A percentile compares a stretch with the other conserved stretches of the same genome.
phyloP scores from a whole-genome alignment of 1,284 basidiomycete genomes.

The Naganishia albida region DNA sequence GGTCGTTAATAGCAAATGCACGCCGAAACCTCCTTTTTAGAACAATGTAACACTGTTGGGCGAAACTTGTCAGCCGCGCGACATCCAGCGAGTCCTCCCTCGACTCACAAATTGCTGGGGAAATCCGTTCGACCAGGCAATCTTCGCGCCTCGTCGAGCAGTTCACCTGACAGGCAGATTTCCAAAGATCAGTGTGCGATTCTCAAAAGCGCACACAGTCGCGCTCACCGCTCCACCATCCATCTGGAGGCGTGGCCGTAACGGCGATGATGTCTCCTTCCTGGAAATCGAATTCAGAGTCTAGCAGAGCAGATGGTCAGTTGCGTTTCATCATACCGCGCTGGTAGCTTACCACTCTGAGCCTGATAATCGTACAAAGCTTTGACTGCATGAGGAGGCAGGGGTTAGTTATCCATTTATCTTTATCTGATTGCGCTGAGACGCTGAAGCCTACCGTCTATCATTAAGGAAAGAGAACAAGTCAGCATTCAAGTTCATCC shows the following conservation, averaged over 20 bases:
- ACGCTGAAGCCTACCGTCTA: constrained; percentile 28
- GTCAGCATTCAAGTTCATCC: too few relatives aligned
- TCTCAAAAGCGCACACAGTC: background rate
- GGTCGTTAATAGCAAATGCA: background rate
- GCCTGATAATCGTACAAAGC: constrained; percentile 90
- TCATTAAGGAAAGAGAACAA: background rate
- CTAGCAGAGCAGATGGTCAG: constrained; percentile 8
- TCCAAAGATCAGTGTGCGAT: background rate
- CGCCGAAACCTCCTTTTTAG: constrained; percentile 27
- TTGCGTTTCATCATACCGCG: background rate
- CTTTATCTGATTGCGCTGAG: background rate
- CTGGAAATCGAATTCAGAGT: constrained; percentile 74
- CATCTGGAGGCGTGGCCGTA: constrained; percentile 85
- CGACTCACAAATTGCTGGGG: constrained; percentile 77
- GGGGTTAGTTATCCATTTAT: background rate
- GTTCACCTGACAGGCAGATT: constrained; percentile 44
- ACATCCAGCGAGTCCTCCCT: background rate
- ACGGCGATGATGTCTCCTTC: constrained; percentile 89
- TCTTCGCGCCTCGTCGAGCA: constrained; percentile 80
- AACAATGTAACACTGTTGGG: constrained; percentile 41
- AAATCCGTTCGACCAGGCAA: constrained; percentile 78
- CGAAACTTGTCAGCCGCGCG: constrained; percentile 12
- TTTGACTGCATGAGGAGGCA: constrained; percentile 60
- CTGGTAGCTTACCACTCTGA: constrained; percentile 62
- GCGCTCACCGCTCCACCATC: constrained; percentile 83